Conservation (phyloP, 2,329 filamentous ascomycete genomes). For the Plectosphaerella plurivora region DNA sequence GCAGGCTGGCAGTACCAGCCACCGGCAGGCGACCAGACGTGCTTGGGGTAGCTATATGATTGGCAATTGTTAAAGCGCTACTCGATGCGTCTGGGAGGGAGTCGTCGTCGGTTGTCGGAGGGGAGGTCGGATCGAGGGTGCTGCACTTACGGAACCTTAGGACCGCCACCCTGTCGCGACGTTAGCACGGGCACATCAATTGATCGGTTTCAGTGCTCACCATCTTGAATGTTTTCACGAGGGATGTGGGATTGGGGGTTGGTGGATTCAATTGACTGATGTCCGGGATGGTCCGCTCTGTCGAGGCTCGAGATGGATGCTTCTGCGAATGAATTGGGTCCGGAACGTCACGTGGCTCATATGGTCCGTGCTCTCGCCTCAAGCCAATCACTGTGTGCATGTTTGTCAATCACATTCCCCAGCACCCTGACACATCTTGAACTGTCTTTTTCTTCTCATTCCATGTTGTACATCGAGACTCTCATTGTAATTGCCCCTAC, state of each 20-base stretch:
- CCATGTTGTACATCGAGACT: too few relatives aligned
- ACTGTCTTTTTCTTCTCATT: too few relatives aligned
- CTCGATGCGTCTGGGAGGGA: slow-evolving; percentile 12
- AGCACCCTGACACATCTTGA: too few relatives aligned
- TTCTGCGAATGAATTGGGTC: slow-evolving; percentile 15
- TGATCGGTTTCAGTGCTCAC: slow-evolving; percentile 29
- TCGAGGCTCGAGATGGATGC: background rate
- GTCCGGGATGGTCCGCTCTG: background rate
- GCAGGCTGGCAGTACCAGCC: slow-evolving; percentile 94
- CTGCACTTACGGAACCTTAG: slow-evolving; percentile 50
- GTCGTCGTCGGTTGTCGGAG: slow-evolving; percentile 4
- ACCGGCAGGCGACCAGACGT: slow-evolving; percentile 98
- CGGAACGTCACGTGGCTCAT: background rate
- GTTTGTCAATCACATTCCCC: too few relatives aligned
- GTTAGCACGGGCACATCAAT: slow-evolving; percentile 30
- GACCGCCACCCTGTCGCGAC: slow-evolving; percentile 65
- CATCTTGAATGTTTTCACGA: slow-evolving; percentile 47
- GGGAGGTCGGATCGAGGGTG: slow-evolving; percentile 10
- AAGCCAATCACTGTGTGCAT: too few relatives aligned
- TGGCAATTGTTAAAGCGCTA: slow-evolving; percentile 9
- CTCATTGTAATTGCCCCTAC: too few relatives aligned
- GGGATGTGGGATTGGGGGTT: slow-evolving; percentile 18
- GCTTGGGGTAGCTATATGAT: slow-evolving; percentile 80
- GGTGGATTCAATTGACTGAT: slow-evolving; percentile 13
- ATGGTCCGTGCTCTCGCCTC: too few relatives aligned